phyloP scores from a whole-genome alignment of 1,284 basidiomycete genomes.

The Papiliotrema fonsecae region DNA sequence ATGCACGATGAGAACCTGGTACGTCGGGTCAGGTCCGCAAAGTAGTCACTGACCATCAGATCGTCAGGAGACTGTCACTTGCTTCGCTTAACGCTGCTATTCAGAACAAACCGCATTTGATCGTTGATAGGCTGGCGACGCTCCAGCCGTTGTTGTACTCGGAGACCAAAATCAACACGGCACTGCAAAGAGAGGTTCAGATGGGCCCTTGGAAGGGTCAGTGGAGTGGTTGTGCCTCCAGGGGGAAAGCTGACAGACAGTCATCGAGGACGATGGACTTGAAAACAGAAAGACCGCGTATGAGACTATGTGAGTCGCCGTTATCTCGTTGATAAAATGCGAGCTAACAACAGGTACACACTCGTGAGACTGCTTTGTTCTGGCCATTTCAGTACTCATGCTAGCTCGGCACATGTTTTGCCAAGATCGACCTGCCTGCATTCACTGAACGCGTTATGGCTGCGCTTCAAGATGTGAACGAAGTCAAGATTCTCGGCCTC shows the following conservation, averaged over 20 bases:
- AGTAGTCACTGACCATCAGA: conserved; percentile 50
- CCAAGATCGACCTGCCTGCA: conserved; percentile 75
- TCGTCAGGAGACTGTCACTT: conserved; percentile 77
- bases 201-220: conserved; percentile 95
- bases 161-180: conserved; percentile 73
- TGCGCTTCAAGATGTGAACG: conserved; percentile 85
- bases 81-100: conserved; percentile 90
- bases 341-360: conserved; percentile 54
- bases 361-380: conserved; percentile 56
- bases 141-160: conserved; percentile 80
- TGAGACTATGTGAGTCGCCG: conserved; percentile 70
- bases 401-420: conserved; percentile 61
- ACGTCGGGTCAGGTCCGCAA: conserved; percentile 22
- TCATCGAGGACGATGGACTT: conserved; percentile 45
- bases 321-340: neutral
- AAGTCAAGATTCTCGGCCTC: conserved; percentile 94
- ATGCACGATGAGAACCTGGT: conserved; percentile 83
- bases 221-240: conserved; percentile 9
- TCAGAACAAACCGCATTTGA: conserved; percentile 85
- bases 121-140: conserved; percentile 72
- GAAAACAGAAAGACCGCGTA: conserved; percentile 78
- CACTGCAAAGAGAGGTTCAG: conserved; percentile 83
- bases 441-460: conserved; percentile 77
- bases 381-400: neutral
- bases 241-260: conserved; percentile 13